These are phyloP conservation scores for Xylaria multiplex DNA, from an alignment of 2,329 filamentous ascomycete species.

Conservation along the genomic window DNA sequence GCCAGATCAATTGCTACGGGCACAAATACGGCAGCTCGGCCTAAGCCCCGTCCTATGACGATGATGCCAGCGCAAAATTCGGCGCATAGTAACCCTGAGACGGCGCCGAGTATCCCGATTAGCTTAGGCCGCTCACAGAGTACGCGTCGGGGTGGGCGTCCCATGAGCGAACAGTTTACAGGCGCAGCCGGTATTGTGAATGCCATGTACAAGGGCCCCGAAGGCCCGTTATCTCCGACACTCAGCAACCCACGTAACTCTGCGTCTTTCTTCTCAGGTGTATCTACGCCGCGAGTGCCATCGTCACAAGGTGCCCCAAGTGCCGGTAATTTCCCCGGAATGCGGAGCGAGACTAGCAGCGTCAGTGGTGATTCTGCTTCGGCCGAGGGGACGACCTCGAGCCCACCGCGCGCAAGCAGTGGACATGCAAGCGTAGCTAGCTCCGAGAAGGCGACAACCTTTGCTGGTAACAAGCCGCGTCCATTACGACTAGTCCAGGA, in stretches of 20 bases:
- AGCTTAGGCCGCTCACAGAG: conserved; percentile 64
- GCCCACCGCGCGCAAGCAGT: conserved; percentile 60
- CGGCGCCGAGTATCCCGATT: conserved; percentile 80
- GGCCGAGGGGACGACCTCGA: conserved; percentile 57
- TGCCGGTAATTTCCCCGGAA: conserved; percentile 76
- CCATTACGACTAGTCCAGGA: conserved; percentile 90
- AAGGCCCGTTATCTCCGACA: conserved; percentile 69
- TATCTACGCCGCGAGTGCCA: conserved; percentile 45
- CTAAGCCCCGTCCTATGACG: conserved; percentile 66
- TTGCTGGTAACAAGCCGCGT: conserved; percentile 78
- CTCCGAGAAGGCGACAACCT: conserved; percentile 65
- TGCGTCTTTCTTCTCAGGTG: conserved; percentile 68
- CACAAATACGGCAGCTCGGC: conserved; percentile 47
- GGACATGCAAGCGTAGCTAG: conserved; percentile 47
- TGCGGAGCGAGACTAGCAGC: conserved; percentile 72
- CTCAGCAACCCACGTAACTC: conserved; percentile 68
- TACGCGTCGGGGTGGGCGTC: conserved; percentile 62
- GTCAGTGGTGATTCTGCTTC: conserved; percentile 75
- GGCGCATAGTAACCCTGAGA: conserved; percentile 72
- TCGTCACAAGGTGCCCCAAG: conserved; percentile 61
- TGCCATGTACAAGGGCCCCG: conserved; percentile 86
- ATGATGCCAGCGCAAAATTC: conserved; percentile 60
- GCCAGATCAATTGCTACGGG: conserved; percentile 69
- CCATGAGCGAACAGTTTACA: conserved; percentile 72
- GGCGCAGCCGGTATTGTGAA: conserved; percentile 78